Evolutionary conservation across 2,329 filamentous ascomycete genomes (phyloP), one percentile per base, ranked within the genome.

Genomic region (Sporothrix globosa): DNA sequence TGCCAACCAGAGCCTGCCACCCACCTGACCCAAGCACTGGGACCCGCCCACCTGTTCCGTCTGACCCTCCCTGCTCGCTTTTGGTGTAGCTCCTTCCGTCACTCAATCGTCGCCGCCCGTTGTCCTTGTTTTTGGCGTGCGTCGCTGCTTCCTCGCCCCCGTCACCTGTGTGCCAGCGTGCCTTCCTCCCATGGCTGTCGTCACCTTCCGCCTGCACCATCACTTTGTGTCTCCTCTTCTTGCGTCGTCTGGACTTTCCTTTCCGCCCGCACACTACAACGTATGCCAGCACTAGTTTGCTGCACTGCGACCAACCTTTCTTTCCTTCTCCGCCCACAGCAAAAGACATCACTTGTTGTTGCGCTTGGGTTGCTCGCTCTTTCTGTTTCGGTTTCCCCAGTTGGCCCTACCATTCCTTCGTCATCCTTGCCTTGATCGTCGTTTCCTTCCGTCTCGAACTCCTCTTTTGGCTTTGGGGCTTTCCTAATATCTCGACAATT

Each of bases 31-130:
- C 46, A n/a, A 39, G 53, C 24, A 58, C 53, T 58, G 34, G 65
- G 63, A 27, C 66, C 52, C 53, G 46, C 67, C 67, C 27, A 54
- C 54, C 17, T 61, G 67, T 69, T 61, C 54, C 67, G 54, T 61
- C 67, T 69, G 54, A 68, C 60, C 27, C 60, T 68, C 53, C 54
- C 67, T 68, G 41, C 41, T 41, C 5, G n/a, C n/a, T 30, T 48
- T 48, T 27, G 41, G 30, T 17, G 34, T 60, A 34, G 65, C 67
- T 58, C 67, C 67, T 68, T n/a, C 54, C 67, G 30, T 44, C 54
- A 53, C 66, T 34, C 66, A 48, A 53, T 46, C 66, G 66, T 68
- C 66, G 52, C 58, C 39, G 21, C 39, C 14, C 21, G 50, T n/a
- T 27, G 54, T 34, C 48, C 41, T 30, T 60, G 53, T 60, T 60